Conservation (phyloP, 2,329 filamentous ascomycete species). For the Aureobasidium sp. region DNA sequence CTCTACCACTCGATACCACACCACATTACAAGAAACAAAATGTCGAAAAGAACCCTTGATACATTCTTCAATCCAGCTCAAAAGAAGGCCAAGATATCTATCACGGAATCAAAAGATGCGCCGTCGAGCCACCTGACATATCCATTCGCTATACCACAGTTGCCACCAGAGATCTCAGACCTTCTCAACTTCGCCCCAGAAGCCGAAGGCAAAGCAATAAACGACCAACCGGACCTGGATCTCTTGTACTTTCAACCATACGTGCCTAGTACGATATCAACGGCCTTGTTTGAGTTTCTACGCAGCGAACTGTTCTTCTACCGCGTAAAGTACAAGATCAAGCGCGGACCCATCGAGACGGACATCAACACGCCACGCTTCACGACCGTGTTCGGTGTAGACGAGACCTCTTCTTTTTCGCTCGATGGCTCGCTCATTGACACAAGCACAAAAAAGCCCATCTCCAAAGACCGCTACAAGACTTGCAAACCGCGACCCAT, state of each 20-base stretch:
- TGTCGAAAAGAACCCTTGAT: constrained; percentile 52
- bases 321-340: constrained; percentile 60
- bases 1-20: neutral
- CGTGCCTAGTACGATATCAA: constrained; percentile 50
- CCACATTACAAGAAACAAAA: constrained; percentile 36
- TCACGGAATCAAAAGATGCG: constrained; percentile 17
- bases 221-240: constrained; percentile 63
- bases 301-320: constrained; percentile 68
- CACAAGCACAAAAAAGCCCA: constrained; percentile 31
- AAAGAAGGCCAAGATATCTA: constrained; percentile 30
- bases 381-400: constrained; percentile 55
- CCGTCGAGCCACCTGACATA: constrained; percentile 44
- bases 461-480: constrained; percentile 45
- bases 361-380: constrained; percentile 49
- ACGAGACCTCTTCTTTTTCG: constrained; percentile 53
- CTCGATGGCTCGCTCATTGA: constrained; percentile 31
- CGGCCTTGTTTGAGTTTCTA: constrained; percentile 62
- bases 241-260: constrained; percentile 71
- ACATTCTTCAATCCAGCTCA: constrained; percentile 56
- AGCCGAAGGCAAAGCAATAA: constrained; percentile 49
- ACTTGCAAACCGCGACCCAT: constrained; percentile 59
- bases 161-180: constrained; percentile 39
- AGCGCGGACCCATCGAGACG: constrained; percentile 52
- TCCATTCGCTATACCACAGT: constrained; percentile 45
- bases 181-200: constrained; percentile 37